A percentile compares a stretch with the other conserved stretches of the same genome.
phyloP scores from a whole-genome alignment of 2,329 filamentous ascomycete genomes.

The Penicillium fuscoglaucum region DNA sequence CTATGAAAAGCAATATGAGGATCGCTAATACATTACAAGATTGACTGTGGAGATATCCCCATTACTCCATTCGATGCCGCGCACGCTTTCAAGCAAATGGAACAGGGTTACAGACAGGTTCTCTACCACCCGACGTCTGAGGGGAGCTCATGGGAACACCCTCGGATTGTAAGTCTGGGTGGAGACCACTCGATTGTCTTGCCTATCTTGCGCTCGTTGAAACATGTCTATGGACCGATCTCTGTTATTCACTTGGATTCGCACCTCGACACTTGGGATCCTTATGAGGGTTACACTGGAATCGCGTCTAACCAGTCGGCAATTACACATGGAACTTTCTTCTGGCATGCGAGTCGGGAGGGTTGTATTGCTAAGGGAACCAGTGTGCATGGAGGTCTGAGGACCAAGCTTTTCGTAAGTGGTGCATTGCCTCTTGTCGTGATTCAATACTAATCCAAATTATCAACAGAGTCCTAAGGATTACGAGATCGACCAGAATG shows the following conservation, averaged over 20 bases:
- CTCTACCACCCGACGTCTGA: conserved; percentile 17
- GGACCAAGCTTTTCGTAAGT: conserved; percentile 26
- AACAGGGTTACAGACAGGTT: conserved; percentile 22
- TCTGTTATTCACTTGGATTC: conserved; percentile 33
- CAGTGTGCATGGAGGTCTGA: conserved; percentile 27
- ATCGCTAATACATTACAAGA: background rate
- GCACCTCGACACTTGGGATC: conserved; percentile 33
- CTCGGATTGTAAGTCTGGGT: conserved; percentile 24
- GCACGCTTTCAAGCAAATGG: conserved; percentile 31
- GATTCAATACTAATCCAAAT: background rate
- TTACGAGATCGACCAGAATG: conserved; percentile 27
- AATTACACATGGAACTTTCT: conserved; percentile 31
- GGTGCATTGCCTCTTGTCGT: no score
- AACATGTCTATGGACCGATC: conserved; percentile 25
- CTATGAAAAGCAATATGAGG: background rate
- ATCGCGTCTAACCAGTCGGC: conserved; percentile 25
- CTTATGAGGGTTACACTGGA: conserved; percentile 26
- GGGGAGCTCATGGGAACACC: conserved; percentile 17
- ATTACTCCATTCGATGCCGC: conserved; percentile 29
- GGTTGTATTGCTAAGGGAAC: conserved; percentile 27
- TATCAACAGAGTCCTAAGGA: conserved; percentile 17
- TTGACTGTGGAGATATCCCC: conserved; percentile 33
- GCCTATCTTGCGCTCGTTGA: conserved; percentile 27
- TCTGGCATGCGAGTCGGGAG: conserved; percentile 29
- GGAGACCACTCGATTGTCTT: conserved; percentile 31